These are phyloP conservation scores for Lactifluus piperatus DNA, from an alignment of 768 basidiomycete genomes.

Conservation along the genomic window DNA sequence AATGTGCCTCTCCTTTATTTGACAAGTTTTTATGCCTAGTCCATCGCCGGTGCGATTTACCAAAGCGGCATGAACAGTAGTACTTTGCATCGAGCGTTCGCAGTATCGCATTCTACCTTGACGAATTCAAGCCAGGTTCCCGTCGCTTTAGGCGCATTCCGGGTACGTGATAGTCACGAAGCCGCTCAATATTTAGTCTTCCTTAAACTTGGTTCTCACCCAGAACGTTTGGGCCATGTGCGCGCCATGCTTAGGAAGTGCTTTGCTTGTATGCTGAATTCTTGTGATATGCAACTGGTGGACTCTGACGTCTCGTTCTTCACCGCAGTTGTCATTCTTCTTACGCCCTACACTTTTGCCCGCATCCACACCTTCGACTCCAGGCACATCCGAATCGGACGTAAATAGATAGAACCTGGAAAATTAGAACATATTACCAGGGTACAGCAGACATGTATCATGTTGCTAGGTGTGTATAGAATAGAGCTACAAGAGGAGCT, in stretches of 20 bases:
- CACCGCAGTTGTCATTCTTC: slow-evolving; percentile 14
- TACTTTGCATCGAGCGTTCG: not conserved
- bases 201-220: not conserved
- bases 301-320: slow-evolving; percentile 5
- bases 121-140: not conserved
- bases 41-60: slow-evolving; percentile 70
- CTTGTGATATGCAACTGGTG: not conserved
- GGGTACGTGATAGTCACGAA: slow-evolving; percentile 4
- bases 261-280: slow-evolving; percentile 13
- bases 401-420: not conserved
- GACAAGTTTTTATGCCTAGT: slow-evolving; percentile 32
- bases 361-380: not conserved
- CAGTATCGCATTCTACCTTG: not conserved
- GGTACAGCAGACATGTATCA: not conserved
- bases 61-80: slow-evolving; percentile 9
- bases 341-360: slow-evolving; percentile 12
- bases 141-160: slow-evolving; percentile 11
- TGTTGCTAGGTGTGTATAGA: too few species aligned
- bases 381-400: not conserved
- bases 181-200: not conserved
- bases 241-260: slow-evolving; percentile 18
- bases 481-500: too few species aligned
- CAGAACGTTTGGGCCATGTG: slow-evolving; percentile 20
- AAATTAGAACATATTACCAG: not conserved
- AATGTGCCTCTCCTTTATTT: slow-evolving; percentile 1